Evolutionary conservation across 257 asterid genomes (phyloP).

Genomic region (Eucommia ulmoides): DNA sequence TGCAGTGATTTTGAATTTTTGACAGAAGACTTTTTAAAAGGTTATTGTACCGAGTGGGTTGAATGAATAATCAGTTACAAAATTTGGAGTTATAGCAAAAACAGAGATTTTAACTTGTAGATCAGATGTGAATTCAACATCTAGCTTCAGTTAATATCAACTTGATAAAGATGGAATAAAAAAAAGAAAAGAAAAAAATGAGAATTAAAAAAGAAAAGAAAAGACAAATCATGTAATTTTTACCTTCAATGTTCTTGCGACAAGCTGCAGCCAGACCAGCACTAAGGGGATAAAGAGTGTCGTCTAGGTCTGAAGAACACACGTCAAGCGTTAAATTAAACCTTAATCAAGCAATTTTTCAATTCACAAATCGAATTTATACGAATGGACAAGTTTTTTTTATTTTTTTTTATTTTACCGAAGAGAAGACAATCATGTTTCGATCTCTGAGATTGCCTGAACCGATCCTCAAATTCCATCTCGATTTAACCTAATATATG

Average conservation of each 20-base stretch:
- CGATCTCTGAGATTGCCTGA: constrained; percentile 53
- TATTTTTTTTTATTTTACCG: constrained; percentile 27
- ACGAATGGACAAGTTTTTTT: neutral
- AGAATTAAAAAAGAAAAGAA: neutral
- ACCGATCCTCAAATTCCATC: constrained; percentile 58
- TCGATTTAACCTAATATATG: too few species aligned
- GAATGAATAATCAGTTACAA: too few species aligned
- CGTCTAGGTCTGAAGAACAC: constrained; percentile 54
- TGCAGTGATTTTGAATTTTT: too few species aligned
- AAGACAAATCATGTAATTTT: too few species aligned
- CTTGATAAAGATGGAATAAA: too few species aligned
- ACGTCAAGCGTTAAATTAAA: neutral
- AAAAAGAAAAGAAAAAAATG: too few species aligned
- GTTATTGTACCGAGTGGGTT: too few species aligned
- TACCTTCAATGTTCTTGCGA: constrained; percentile 73
- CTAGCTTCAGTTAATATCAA: too few species aligned
- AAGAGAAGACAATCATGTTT: constrained; percentile 90
- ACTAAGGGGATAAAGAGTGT: constrained; percentile 87
- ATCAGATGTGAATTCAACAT: too few species aligned
- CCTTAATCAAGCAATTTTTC: neutral
- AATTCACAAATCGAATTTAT: neutral
- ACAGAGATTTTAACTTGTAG: too few species aligned
- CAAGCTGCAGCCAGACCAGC: constrained; percentile 59
- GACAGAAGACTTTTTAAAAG: too few species aligned
- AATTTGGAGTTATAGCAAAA: too few species aligned